Base-by-base conservation (phyloP, 2,329 filamentous ascomycete genomes). In the Coniella lustricola region DNA sequence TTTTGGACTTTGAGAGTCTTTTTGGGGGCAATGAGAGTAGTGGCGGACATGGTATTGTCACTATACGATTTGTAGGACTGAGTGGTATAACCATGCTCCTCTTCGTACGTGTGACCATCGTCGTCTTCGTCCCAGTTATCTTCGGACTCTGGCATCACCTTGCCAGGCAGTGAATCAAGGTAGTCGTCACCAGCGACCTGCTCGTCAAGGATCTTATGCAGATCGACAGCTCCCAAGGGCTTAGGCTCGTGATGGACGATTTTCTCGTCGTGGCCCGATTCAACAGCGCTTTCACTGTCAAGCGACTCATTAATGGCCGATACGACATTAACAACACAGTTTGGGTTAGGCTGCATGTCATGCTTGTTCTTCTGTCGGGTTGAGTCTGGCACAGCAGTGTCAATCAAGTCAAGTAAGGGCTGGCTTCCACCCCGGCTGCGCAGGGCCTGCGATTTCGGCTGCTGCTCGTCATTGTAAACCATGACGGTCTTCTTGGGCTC, bases 81-180 rank as follows among this genome's bases (percentile, higher is more conserved):
- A 34, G 87, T 82, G 2, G 82, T 83, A 49, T 87, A 87, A 18
- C 86, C 90, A 50, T 85, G 85, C 57, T 80, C 77, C 38, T 81
- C n/a, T n/a, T n/a, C 76, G 54, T 77, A 78, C 35, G 64, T 59
- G 33, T 68, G 73, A 54, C 90, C 87, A 12, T 87, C 85, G 21
- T 91, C 84, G 14, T 86, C 84, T 16, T 90, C 86, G 14, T 87
- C 83, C 84, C 83, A 89, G 58, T 83, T 86, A 62, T 90, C 85
- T 57, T 88, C 84, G 0, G 75, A 67, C 55, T 84, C 81, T 7
- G 70, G 65, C 16, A 65, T 61, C 13, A 34, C 41, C 4, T 54
- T 44, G 3, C 20, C 18, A 12, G 37, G 34, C 14, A 25, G 37
- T 16, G 22, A 43, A 16, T 34, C 21, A 9, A 36, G 13, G 32